Base-by-base conservation (phyloP, 768 basidiomycete species). In the Phlebiopsis gigantea region DNA sequence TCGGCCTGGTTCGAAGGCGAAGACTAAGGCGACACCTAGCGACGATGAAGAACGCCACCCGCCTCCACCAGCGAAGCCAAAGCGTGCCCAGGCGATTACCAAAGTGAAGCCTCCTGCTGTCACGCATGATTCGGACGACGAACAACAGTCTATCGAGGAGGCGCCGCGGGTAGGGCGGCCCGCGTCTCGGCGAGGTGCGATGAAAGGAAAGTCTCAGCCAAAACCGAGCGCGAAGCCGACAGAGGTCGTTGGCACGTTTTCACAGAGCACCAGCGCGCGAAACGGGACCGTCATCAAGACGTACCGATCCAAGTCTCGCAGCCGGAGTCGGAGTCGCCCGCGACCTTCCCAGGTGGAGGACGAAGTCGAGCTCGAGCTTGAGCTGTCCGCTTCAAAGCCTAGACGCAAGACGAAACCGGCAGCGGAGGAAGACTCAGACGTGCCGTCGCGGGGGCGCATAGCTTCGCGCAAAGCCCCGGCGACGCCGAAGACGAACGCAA, bases 261-360 rank as follows among this genome's bases (percentile, higher is more conserved):
- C 17, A 39, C 34, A 39, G 34, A 14, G 34, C 12, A 12, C 8
- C 34, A 46, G 44, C 21, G 47, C 53, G 28, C 30, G 26, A 15
- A 59, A 59, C 24, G 42, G 49, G 22, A 44, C 46, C 5, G 58
- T 59, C 7, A 55, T 46, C 46, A 51, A 42, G 48, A 59, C 58
- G 14, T 59, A 59, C 43, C 31, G 49, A 17, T 43, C 53, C 31
- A 55, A 51, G 29, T 59, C 58, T 24, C 26, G 58, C 19, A 59
- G 58, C 41, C 53, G 58, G 1, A 50, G 46, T 41, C 58, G 53
- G 4, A 41, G 47, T 26, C 46, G 54, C 1, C 8, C 15, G 5
- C 24, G 53, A 6, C 42, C 43, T 2, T 31, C 26, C 25, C n/a
- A 4, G 19, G 24, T 21, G 21, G 45, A 49, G 4, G 43, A 47